These are phyloP conservation scores for Pisolithus orientalis DNA, from an alignment of 768 basidiomycete genomes.

Conservation along the genomic window DNA sequence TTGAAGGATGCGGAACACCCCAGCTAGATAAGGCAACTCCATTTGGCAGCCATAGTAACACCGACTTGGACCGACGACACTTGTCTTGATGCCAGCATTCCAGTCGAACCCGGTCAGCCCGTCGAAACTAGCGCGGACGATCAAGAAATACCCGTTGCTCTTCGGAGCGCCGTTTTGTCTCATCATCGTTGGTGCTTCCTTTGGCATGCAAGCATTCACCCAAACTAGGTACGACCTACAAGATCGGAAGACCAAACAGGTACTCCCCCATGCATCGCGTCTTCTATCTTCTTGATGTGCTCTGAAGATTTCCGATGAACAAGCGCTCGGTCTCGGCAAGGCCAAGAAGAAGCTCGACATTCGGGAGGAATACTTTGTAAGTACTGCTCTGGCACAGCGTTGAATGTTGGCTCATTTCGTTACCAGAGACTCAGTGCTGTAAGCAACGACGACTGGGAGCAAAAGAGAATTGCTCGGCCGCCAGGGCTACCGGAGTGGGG, in stretches of 20 bases:
- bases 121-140: conserved; percentile 33
- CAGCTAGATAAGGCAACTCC: neutral
- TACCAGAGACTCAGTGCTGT: conserved; percentile 54
- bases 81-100: conserved; percentile 42
- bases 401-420: neutral
- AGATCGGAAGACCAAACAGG: conserved; percentile 69
- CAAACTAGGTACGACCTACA: conserved; percentile 90
- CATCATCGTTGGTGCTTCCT: conserved; percentile 82
- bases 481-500: conserved; percentile 94
- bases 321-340: conserved; percentile 68
- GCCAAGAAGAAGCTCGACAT: conserved; percentile 82
- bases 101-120: conserved; percentile 40
- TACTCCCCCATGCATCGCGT: conserved; percentile 15
- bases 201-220: conserved; percentile 75
- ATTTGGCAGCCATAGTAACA: neutral
- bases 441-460: conserved; percentile 76
- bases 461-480: conserved; percentile 75
- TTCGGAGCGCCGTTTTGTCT: conserved; percentile 87
- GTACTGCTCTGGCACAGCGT: conserved; percentile 27
- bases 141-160: conserved; percentile 58
- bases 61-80: neutral
- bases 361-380: conserved; percentile 91
- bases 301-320: conserved; percentile 62
- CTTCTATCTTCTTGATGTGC: neutral
- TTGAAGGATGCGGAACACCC: neutral